phyloP scores from a whole-genome alignment of 2,329 filamentous ascomycete species.

The Chrysosporium queenslandicum region DNA sequence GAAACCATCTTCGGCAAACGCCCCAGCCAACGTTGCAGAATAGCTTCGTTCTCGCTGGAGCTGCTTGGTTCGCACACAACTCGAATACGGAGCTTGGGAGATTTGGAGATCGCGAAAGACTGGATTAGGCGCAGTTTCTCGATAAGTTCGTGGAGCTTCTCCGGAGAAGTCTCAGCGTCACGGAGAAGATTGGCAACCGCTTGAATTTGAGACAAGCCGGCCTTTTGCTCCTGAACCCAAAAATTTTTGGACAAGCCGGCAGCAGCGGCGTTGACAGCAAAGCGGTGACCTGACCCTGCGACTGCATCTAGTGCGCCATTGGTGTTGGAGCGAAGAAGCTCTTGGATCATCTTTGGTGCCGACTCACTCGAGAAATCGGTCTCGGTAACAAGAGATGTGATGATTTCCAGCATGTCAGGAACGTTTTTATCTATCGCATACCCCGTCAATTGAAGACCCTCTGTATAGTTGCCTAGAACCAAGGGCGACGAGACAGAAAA shows the following conservation, averaged over 20 bases:
- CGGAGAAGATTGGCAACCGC: constrained; percentile 61
- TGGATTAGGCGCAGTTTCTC: constrained; percentile 79
- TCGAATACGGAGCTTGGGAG: constrained; percentile 62
- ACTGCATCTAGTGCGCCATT: constrained; percentile 88
- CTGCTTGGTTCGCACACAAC: constrained; percentile 77
- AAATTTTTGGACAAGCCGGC: constrained; percentile 64
- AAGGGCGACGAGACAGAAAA: constrained; percentile 70
- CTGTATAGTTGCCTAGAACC: constrained; percentile 59
- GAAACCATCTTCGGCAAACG: constrained; percentile 43
- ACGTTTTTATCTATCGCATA: constrained; percentile 86
- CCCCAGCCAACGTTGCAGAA: constrained; percentile 60
- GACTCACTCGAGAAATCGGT: constrained; percentile 82
- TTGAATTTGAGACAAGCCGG: constrained; percentile 82
- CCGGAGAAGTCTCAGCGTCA: constrained; percentile 58
- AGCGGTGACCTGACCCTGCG: constrained; percentile 80
- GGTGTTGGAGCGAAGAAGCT: constrained; percentile 75
- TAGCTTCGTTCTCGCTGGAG: constrained; percentile 56
- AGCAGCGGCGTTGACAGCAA: constrained; percentile 73
- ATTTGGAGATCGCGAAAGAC: constrained; percentile 59
- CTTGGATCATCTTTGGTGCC: constrained; percentile 69
- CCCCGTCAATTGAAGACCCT: constrained; percentile 75
- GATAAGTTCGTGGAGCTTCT: constrained; percentile 65
- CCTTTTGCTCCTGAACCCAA: constrained; percentile 70
- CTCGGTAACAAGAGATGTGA: constrained; percentile 69
- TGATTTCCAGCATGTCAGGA: constrained; percentile 77